Evolutionary conservation across 257 asterid genomes (phyloP).

Genomic region (Solanum ossicruentum): DNA sequence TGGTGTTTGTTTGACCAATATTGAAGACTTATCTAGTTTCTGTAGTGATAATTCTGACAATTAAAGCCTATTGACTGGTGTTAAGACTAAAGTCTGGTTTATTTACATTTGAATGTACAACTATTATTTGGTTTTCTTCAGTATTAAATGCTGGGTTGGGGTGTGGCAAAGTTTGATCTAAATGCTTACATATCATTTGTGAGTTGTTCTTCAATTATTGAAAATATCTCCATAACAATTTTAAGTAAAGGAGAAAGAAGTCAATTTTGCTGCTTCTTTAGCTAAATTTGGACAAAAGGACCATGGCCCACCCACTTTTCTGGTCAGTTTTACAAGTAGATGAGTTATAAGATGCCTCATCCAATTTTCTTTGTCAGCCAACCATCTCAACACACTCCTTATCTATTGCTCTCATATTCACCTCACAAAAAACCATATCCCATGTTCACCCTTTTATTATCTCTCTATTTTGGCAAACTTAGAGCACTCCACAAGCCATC

Average conservation of each 20-base stretch:
- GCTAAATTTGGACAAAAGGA: neutral
- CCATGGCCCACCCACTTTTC: neutral
- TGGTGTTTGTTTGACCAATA: neutral
- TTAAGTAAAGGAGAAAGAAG: neutral
- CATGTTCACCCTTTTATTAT: conserved; percentile 21
- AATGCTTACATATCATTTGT: neutral
- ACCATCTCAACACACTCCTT: conserved; percentile 49
- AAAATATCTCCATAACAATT: neutral
- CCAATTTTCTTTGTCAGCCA: conserved; percentile 38
- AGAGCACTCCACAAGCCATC: conserved; percentile 8
- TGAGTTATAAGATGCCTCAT: conserved; percentile 12
- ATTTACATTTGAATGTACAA: neutral
- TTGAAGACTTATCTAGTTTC: neutral
- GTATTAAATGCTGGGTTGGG: neutral
- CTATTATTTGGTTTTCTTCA: neutral
- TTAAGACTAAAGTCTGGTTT: neutral
- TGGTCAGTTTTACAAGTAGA: conserved; percentile 16
- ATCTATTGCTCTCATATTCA: conserved; percentile 33
- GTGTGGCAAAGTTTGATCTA: neutral
- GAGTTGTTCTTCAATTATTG: neutral
- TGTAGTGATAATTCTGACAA: neutral
- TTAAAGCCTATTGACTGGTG: neutral
- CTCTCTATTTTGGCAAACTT: conserved; percentile 17
- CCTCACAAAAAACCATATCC: conserved; percentile 17
- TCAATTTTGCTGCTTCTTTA: neutral